A percentile compares a stretch with the other conserved stretches of the same genome.
Evolutionary conservation across 1,284 basidiomycete species (phyloP).

Genomic region (Xanthoconium separans): DNA sequence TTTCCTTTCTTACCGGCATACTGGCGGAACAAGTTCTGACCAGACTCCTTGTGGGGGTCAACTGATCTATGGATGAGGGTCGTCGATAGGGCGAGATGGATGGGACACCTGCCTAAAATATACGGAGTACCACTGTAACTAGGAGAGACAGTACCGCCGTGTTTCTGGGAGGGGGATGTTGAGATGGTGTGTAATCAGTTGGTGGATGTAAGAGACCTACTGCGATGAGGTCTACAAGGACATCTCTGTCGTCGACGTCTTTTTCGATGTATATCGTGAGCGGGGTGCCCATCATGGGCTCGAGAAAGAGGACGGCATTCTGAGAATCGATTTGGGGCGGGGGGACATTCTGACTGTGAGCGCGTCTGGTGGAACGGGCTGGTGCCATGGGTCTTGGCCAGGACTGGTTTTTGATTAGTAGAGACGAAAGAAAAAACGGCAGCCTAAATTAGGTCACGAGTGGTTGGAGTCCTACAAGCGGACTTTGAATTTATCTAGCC

Average conservation of each 20-base stretch:
- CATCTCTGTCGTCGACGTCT: conserved; percentile 67
- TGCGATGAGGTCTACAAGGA: conserved; percentile 58
- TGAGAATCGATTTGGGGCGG: conserved; percentile 30
- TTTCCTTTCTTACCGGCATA: conserved; percentile 76
- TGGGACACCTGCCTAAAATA: conserved; percentile 61
- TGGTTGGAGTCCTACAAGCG: conserved; percentile 40
- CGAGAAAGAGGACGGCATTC: conserved; percentile 57
- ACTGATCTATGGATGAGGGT: conserved; percentile 17
- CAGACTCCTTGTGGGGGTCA: conserved; percentile 73
- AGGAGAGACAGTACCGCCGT: conserved; percentile 68
- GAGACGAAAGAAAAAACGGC: conserved; percentile 25
- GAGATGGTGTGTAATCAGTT: not conserved
- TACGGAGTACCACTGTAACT: conserved; percentile 75
- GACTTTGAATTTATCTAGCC: conserved; percentile 16
- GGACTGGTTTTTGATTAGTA: conserved; percentile 29
- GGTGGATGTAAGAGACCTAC: conserved; percentile 39
- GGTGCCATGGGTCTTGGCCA: conserved; percentile 77
- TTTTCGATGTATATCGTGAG: conserved; percentile 75
- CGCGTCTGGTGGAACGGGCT: conserved; percentile 55
- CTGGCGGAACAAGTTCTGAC: conserved; percentile 74
- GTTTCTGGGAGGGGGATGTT: conserved; percentile 47
- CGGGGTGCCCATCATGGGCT: conserved; percentile 75
- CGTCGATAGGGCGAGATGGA: conserved; percentile 13
- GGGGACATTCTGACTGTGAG: conserved; percentile 32
- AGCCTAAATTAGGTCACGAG: conserved; percentile 24